Evolutionary conservation across 176 grass and related monocot genomes (phyloP), one percentile per base, ranked within the genome.

Genomic region (Musa itinerans): DNA sequence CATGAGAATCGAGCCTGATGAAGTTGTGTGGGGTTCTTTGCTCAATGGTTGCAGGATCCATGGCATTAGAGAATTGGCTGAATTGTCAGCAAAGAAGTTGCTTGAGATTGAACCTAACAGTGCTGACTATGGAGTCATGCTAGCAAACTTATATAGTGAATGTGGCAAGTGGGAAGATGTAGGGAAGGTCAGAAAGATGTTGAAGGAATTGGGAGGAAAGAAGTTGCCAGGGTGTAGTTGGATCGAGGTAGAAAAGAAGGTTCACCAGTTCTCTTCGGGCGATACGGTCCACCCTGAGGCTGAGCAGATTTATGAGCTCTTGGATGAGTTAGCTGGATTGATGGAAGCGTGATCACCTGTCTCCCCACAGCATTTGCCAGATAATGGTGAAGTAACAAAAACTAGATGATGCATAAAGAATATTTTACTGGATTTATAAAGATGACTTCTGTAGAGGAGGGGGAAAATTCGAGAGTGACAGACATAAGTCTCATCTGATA

Each of bases 21-120:
- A 77, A 5, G 90, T 92, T 43, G 78, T 92, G 71, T 92, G 86
- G 90, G 83, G 86, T 78, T 87, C 90, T 64, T 82, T 92, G 88
- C 86, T 92, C 53, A 87, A 87, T 74, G 86, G 86, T 51, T 89
- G 84, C 52, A 89, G 88, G 71, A 84, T 92, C 80, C 74, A 89
- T 80, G 85, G 83, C 69, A 83, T 82, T 56, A 84, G 83, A 70
- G 84, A 89, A 65, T 92, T 78, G 84, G 90, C 81, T 86, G 75
- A 77, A 77, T 77, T 77, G 34, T 34, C 75, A 53, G 17, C 53
- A 9, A 63, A 43, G 75, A 77, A 77, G 49, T 12, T 77, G 49
- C 20, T 63, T 61, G 75, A 77, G 61, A 11, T 77, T 10, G 75
- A 77, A 17, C 75, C 75, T n/a, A 77, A 51, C 25, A 77, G 61